These are phyloP conservation scores for Salmacisia buchloeana DNA, from an alignment of 1,284 basidiomycete genomes.

Conservation along the genomic window DNA sequence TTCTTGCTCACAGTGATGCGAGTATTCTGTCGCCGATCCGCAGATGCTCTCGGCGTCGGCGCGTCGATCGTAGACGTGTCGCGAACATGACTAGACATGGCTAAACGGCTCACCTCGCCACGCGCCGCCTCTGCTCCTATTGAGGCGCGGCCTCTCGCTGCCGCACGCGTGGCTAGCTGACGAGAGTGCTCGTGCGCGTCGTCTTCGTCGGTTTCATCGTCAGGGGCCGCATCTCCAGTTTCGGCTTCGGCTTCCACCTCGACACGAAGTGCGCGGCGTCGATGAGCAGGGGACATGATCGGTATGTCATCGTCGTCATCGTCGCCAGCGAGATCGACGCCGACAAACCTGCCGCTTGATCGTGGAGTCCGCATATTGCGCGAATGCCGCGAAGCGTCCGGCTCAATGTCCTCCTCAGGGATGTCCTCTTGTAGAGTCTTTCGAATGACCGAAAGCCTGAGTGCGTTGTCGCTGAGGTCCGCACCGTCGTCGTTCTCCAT, in stretches of 20 bases:
- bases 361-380: too few relatives aligned
- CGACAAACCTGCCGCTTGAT: not conserved
- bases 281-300: too few relatives aligned
- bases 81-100: not conserved
- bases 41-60: not conserved
- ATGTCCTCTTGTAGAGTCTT: not conserved
- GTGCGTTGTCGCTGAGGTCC: not conserved
- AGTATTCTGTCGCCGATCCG: not conserved
- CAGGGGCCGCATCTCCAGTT: not conserved
- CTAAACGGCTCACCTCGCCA: not conserved
- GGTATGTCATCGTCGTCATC: not conserved
- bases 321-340: not conserved
- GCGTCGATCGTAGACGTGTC: not conserved
- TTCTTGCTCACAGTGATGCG: not conserved
- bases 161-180: not conserved
- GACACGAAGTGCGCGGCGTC: not conserved
- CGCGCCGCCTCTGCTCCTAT: not conserved
- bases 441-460: not conserved
- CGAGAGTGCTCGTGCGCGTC: not conserved
- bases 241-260: not conserved
- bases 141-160: not conserved
- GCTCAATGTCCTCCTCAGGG: not conserved
- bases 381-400: too few relatives aligned
- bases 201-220: not conserved
- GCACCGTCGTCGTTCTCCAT: not conserved